phyloP scores from a whole-genome alignment of 2,329 filamentous ascomycete species.

The Scorias spongiosa region DNA sequence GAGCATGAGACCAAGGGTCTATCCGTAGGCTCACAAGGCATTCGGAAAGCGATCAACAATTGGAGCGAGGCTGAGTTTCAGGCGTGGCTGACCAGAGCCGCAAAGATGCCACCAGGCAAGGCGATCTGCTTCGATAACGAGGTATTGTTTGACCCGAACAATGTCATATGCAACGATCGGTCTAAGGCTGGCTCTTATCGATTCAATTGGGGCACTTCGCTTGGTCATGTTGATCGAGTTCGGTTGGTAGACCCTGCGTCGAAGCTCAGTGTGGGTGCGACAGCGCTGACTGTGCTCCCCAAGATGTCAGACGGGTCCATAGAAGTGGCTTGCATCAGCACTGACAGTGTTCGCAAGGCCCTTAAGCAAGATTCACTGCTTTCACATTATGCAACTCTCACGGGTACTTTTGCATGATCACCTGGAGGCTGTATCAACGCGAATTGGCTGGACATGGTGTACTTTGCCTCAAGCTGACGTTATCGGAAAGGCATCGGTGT shows the following conservation, averaged over 20 bases:
- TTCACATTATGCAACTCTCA: slow-evolving; percentile 4
- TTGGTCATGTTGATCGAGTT: slow-evolving; percentile 4
- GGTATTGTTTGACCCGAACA: slow-evolving; percentile 4
- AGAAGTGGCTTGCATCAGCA: slow-evolving; percentile 5
- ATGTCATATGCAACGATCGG: slow-evolving; percentile 8
- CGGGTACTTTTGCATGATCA: not conserved
- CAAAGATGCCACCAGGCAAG: slow-evolving; percentile 3
- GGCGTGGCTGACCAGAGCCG: slow-evolving; percentile 6
- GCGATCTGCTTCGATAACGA: slow-evolving; percentile 6
- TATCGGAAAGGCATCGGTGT: no score
- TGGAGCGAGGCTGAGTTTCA: slow-evolving; percentile 4
- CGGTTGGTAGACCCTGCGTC: slow-evolving; percentile 4
- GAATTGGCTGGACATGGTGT: no score
- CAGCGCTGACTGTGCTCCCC: slow-evolving; percentile 6
- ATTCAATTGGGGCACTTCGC: slow-evolving; percentile 4
- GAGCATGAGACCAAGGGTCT: slow-evolving; percentile 3
- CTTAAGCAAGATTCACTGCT: slow-evolving; percentile 5
- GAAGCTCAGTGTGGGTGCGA: slow-evolving; percentile 4
- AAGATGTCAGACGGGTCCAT: slow-evolving; percentile 6
- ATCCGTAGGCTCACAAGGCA: slow-evolving; percentile 2
- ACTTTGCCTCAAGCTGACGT: no score
- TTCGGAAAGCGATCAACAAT: slow-evolving; percentile 6
- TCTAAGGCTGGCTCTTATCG: slow-evolving; percentile 6
- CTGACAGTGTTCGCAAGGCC: slow-evolving; percentile 2
- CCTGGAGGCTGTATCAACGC: no score